phyloP scores from a whole-genome alignment of 1,139 yeast genomes.

The Suhomyces terraborum region DNA sequence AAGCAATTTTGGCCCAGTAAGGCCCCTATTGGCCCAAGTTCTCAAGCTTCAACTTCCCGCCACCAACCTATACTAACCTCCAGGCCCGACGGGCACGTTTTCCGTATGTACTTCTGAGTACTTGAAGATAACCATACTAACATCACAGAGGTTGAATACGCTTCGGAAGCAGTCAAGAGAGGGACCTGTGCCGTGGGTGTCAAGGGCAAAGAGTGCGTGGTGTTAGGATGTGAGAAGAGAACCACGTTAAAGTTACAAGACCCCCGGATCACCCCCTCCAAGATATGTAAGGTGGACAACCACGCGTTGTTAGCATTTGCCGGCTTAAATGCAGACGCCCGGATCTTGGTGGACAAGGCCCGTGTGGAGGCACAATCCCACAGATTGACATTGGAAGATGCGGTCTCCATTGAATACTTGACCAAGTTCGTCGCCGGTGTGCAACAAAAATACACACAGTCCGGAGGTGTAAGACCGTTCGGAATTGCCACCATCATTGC shows the following conservation, averaged over 20 bases:
- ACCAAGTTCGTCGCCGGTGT: slow-evolving; percentile 96
- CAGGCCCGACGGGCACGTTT: slow-evolving; percentile 98
- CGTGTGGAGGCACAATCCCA: slow-evolving; percentile 98
- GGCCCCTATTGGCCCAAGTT: neutral
- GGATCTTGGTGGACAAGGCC: slow-evolving; percentile 92
- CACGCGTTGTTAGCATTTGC: slow-evolving; percentile 94
- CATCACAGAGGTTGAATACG: slow-evolving; percentile 84
- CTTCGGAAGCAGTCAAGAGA: slow-evolving; percentile 95
- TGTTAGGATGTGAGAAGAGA: slow-evolving; percentile 94
- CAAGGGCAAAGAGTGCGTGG: slow-evolving; percentile 85
- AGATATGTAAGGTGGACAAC: slow-evolving; percentile 87
- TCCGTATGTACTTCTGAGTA: slow-evolving; percentile 54
- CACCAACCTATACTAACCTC: slow-evolving; percentile 23
- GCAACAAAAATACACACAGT: slow-evolving; percentile 96
- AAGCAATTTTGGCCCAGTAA: neutral
- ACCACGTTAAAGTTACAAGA: slow-evolving; percentile 94
- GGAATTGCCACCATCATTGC: slow-evolving; percentile 95
- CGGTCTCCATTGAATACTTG: slow-evolving; percentile 88
- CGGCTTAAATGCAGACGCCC: slow-evolving; percentile 96
- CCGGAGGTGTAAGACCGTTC: slow-evolving; percentile 95
- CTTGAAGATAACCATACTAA: slow-evolving; percentile 27
- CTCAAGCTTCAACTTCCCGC: neutral
- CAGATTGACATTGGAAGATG: slow-evolving; percentile 88
- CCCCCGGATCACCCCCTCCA: slow-evolving; percentile 93
- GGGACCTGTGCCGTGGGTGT: slow-evolving; percentile 99